Conservation (phyloP, 345 rosid species). For the Corchorus capsularis region DNA sequence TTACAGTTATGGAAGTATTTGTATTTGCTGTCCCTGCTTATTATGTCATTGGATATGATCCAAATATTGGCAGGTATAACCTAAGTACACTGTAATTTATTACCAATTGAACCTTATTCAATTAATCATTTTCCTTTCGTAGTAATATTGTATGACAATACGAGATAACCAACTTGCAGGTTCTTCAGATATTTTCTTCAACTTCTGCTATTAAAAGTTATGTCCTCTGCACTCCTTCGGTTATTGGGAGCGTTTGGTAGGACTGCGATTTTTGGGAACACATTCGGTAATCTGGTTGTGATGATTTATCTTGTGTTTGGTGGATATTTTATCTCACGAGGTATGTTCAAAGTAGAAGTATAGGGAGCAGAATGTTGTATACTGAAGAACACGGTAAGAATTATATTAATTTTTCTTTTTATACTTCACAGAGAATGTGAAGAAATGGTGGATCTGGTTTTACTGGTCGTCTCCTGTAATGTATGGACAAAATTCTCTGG, state of each 20-base stretch:
- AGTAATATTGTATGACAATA: not conserved
- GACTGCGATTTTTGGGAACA: slow-evolving; percentile 46
- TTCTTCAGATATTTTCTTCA: slow-evolving; percentile 47
- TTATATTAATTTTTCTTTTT: not conserved
- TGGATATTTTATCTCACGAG: slow-evolving; percentile 49
- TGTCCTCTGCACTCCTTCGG: slow-evolving; percentile 53
- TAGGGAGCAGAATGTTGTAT: not conserved
- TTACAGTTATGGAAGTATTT: slow-evolving; percentile 63
- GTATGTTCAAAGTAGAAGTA: not conserved
- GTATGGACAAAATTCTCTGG: slow-evolving; percentile 71
- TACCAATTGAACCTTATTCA: not conserved
- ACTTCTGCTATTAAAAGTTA: slow-evolving; percentile 41
- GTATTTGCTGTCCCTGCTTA: slow-evolving; percentile 55
- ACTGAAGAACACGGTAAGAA: not conserved
- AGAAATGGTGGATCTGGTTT: slow-evolving; percentile 89
- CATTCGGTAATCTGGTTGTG: slow-evolving; percentile 48
- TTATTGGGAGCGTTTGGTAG: slow-evolving; percentile 53
- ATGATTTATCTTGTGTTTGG: slow-evolving; percentile 39
- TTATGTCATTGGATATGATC: slow-evolving; percentile 70
- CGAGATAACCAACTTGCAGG: slow-evolving; percentile 25
- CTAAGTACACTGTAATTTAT: not conserved
- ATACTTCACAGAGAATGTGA: slow-evolving; percentile 51
- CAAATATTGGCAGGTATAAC: slow-evolving; percentile 62
- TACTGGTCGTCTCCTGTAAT: slow-evolving; percentile 77
- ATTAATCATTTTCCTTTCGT: not conserved